Evolutionary conservation across 805 yeast species (phyloP), one percentile per base, ranked within the genome.

Genomic region (Hanseniaspora osmophila): DNA sequence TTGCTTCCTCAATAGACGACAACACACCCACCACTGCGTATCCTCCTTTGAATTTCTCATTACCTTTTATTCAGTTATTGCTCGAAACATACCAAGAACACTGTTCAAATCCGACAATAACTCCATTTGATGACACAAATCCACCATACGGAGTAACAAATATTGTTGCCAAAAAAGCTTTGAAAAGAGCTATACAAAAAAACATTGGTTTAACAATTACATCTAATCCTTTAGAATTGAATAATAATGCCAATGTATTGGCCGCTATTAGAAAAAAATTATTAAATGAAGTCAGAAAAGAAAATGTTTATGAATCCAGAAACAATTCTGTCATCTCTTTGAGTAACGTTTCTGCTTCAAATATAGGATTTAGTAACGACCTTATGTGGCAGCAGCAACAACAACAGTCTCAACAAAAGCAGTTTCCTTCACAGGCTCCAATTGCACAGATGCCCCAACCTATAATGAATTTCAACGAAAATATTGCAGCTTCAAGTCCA

Each of bases 91-190:
- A 77, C 53, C 73, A 72, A 44, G 54, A 62, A 9, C 65, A 73
- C 46, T 69, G 73, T 13, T 67, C 67, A 42, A 75, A 71, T 52
- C 86, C 87, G 6, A 73, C 75, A 32, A 65, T 70, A 7, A 80
- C 88, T 0, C 88, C 88, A 0, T 80, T 80, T 55, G 78, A 78
- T 50, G 71, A 74, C 15, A 57, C 67, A 38, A 72, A 73, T 53
- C 87, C 86, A 7, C 86, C 87, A 0, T 69, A 79, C 1, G 86
- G 86, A 1, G 69, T 80, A 3, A 66, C 78, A 17, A 75, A 77
- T 38, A 68, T 69, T 44, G 79, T 78, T 0, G 73, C 84, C 6
- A 77, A 76, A 52, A 68, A 73, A 39, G 70, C 80, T 27, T 61
- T 75, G 30, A 64, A 65, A 47, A 48, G 51, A 41, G 68, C 72